Evolutionary conservation across 495 filamentous ascomycete species (phyloP), one percentile per base, ranked within the genome.

Genomic region (Acidomyces sp.): DNA sequence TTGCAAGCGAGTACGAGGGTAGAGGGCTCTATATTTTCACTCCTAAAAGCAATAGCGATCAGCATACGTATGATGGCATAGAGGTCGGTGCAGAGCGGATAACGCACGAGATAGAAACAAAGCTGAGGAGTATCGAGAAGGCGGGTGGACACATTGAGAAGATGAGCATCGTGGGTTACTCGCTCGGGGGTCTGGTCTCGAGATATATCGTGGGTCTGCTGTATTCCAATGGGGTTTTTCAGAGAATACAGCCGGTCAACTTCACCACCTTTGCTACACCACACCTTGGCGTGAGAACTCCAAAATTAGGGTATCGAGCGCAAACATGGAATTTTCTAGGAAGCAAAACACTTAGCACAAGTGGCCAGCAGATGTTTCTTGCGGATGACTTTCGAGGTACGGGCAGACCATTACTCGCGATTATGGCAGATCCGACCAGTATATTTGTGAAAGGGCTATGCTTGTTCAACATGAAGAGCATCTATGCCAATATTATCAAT

Each of bases 201-300:
- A 67, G 88, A 48, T 96, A 95, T 67, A 80, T 82, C 2, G 70
- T 94, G 40, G 90, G 88, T 2, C 58, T 96, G 48, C 67, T 96
- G 2, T 75, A 82, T 53, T 77, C 79, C 27, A 80, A 77, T 43
- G 84, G 84, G 9, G 75, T 76, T 48, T 75, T 96, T 32, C 77
- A 90, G 24, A 69, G 71, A 39, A 61, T 95, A 13, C 65, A 83
- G 54, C 86, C 90, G 13, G 70, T 92, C 58, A 94, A 94, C 62
- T 95, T 95, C 56, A 83, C 82, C 2, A 92, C 85, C 1, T 95
- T 96, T 60, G 88, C 82, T 18, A 76, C 78, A 12, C 88, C 90
- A 15, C 87, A 95, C 61, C 72, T 95, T 0, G 88, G 88, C 15
- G 83, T 88, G 6, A 69, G 83, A 30, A 75, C 79, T 7, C 85